Conservation (phyloP, 805 yeast species). For the Saturnispora gosingensis region DNA sequence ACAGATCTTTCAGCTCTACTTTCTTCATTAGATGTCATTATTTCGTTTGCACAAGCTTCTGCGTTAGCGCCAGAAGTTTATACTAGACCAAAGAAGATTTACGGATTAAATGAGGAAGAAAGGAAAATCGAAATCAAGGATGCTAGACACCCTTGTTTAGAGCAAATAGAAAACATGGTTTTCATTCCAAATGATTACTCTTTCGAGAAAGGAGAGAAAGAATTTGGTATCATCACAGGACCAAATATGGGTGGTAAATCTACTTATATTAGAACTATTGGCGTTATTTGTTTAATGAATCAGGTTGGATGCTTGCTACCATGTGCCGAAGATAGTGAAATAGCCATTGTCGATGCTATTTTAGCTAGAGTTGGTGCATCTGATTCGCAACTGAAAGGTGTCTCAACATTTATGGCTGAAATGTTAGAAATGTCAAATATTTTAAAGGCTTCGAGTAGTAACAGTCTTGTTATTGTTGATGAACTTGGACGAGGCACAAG, state of each 20-base stretch:
- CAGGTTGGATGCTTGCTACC: constrained; percentile 91
- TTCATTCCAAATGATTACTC: constrained; percentile 88
- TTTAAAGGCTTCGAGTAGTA: constrained; percentile 64
- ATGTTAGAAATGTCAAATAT: constrained; percentile 92
- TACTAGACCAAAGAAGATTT: constrained; percentile 56
- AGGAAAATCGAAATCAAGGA: constrained; percentile 50
- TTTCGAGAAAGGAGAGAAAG: constrained; percentile 42
- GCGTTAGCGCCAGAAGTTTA: constrained; percentile 75
- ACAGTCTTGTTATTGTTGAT: constrained; percentile 81
- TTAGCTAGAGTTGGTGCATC: constrained; percentile 98
- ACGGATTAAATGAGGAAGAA: constrained; percentile 36
- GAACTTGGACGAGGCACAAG: constrained; percentile 94
- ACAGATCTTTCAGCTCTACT: constrained; percentile 55
- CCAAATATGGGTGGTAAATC: constrained; percentile 99
- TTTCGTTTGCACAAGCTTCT: constrained; percentile 76
- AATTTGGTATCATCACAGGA: constrained; percentile 83
- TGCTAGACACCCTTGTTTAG: constrained; percentile 94
- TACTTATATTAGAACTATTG: constrained; percentile 83
- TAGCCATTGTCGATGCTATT: constrained; percentile 82
- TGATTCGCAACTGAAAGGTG: constrained; percentile 93
- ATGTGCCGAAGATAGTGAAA: constrained; percentile 57
- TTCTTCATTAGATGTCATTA: constrained; percentile 74
- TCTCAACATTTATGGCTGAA: constrained; percentile 94
- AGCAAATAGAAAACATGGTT: constrained; percentile 81
- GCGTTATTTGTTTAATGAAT: constrained; percentile 77